Evolutionary conservation across 176 grass and related monocot genomes (phyloP).

Genomic region (Aegilops longissima): DNA sequence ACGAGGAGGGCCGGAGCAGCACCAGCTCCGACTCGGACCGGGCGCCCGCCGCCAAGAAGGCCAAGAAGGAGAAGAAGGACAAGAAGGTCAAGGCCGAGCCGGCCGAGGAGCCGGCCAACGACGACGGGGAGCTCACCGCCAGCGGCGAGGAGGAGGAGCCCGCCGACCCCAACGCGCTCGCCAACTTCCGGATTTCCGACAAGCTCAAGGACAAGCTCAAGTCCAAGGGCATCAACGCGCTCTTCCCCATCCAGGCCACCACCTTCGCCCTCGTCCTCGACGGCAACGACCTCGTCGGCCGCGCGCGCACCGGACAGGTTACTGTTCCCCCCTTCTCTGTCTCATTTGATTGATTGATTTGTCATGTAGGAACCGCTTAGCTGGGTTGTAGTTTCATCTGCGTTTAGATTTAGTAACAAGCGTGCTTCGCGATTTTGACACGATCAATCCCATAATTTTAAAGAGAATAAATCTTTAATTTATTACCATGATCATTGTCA

Average conservation of each 20-base stretch:
- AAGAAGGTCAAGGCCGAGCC: slow-evolving; percentile 17
- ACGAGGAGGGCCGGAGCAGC: slow-evolving; percentile 50
- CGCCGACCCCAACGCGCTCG: slow-evolving; percentile 65
- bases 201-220: slow-evolving; percentile 68
- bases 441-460: no score
- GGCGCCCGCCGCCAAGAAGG: slow-evolving; percentile 33
- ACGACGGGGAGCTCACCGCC: slow-evolving; percentile 57
- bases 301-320: slow-evolving; percentile 97
- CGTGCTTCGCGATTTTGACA: background rate
- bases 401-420: background rate
- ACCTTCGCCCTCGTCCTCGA: slow-evolving; percentile 89
- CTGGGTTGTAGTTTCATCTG: background rate
- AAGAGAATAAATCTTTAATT: no score
- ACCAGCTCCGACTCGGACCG: slow-evolving; percentile 52
- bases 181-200: slow-evolving; percentile 85
- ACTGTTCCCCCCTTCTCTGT: background rate
- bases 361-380: background rate
- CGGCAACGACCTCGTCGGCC: slow-evolving; percentile 81
- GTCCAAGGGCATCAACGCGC: slow-evolving; percentile 75
- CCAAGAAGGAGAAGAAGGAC: slow-evolving; percentile 41
- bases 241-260: slow-evolving; percentile 95
- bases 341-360: background rate
- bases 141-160: slow-evolving; percentile 55
- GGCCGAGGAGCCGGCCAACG: slow-evolving; percentile 9
- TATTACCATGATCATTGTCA: background rate